phyloP scores from a whole-genome alignment of 495 filamentous ascomycete species.

The Neurospora sp. region DNA sequence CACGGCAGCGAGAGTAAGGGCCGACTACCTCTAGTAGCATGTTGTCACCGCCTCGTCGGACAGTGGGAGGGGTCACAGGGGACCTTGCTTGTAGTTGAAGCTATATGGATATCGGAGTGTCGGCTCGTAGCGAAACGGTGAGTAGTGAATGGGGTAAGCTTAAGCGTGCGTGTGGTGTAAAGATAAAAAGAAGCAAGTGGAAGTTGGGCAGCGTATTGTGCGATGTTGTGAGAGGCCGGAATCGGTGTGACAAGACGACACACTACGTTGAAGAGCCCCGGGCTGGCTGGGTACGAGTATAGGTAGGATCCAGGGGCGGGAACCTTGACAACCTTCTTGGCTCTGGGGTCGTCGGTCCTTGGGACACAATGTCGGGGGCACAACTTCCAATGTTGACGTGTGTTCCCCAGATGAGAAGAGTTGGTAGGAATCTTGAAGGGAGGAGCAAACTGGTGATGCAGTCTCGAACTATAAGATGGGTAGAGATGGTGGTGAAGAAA shows the following conservation, averaged over 20 bases:
- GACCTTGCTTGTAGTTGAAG: background rate
- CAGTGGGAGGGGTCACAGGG: slow-evolving; percentile 4
- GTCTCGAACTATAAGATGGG: background rate
- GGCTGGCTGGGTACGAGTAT: background rate
- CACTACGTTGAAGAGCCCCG: background rate
- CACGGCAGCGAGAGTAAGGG: slow-evolving; percentile 5
- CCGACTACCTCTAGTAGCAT: slow-evolving; percentile 19
- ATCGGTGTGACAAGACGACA: background rate
- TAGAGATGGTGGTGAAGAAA: background rate
- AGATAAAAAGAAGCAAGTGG: background rate
- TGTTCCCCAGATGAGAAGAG: background rate
- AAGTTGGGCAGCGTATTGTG: background rate
- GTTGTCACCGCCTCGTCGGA: slow-evolving; percentile 17
- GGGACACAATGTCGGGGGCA: background rate
- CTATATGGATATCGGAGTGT: background rate
- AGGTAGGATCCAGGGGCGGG: background rate
- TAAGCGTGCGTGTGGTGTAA: background rate
- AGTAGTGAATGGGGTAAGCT: background rate
- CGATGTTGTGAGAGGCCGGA: background rate
- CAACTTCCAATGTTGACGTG: background rate
- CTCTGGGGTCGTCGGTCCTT: background rate
- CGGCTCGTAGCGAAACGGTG: background rate
- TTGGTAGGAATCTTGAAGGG: background rate
- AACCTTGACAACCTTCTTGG: background rate
- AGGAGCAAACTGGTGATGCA: background rate